Evolutionary conservation across 495 filamentous ascomycete species (phyloP), one percentile per base, ranked within the genome.

Genomic region (Penicillium coffeae): DNA sequence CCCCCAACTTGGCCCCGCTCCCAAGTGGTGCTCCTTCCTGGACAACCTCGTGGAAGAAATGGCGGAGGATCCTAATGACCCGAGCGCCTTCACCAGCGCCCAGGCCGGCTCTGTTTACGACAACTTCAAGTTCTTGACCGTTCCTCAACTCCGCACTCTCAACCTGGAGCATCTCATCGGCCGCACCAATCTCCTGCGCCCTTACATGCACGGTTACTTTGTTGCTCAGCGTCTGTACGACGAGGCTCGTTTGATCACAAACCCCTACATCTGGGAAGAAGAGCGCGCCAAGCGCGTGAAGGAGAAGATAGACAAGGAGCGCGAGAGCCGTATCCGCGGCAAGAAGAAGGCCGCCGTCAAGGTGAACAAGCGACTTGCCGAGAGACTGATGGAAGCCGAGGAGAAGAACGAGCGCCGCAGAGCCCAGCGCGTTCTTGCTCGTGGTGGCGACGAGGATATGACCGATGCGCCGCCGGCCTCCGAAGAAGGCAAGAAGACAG

Each of bases 191-290:
- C 72, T 96, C 9, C 69, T 99, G 37, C 79, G 90, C 22, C 91
- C 94, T 38, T 97, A 96, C 60, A 96, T 97, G 94, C 92, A 97
- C 64, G 93, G 93, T 51, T 96, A 93, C 77, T 98, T 98, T 68
- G 89, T 96, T 9, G 87, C 86, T 46, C 89, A 94, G 56, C 83
- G 86, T 42, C 62, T 99, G 19, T 96, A 96, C 61, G 94, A 97
- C 51, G 89, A 97, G 67, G 93, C 91, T n/a, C 71, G 86, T 20
- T 69, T 98, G 48, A 94, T 96, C 50, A 81, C 86, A 34, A 91
- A 96, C 66, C 93, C 93, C 1, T 94, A 90, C 61, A 76, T 93
- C 48, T 93, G 87, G 81, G 87, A 95, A 55, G 86, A 95, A 55
- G 86, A 95, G 63, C 80, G 90, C 34, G 83, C 83, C 27, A 94